Evolutionary conservation across 2,329 filamentous ascomycete species (phyloP).

Genomic region (Diaporthe sp.): DNA sequence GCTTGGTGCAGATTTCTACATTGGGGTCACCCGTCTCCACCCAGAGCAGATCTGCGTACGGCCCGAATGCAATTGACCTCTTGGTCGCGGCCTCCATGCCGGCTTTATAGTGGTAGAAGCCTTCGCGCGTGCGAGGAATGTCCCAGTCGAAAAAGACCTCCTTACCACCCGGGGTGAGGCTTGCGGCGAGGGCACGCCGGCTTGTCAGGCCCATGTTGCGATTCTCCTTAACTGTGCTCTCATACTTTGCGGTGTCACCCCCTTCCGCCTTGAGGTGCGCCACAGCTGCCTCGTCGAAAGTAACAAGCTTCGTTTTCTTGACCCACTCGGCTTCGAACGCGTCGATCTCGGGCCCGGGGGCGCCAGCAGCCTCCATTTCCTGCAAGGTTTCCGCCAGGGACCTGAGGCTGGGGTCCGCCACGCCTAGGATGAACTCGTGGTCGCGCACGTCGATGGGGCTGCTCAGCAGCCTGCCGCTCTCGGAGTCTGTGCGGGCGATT

Average conservation of each 20-base stretch:
- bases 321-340: constrained; percentile 90
- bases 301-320: constrained; percentile 84
- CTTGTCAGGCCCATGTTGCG: constrained; percentile 82
- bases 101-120: constrained; percentile 90
- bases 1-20: constrained; percentile 79
- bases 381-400: constrained; percentile 91
- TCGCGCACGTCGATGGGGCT: constrained; percentile 94
- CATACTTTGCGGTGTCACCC: constrained; percentile 78
- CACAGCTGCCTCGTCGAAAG: constrained; percentile 91
- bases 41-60: constrained; percentile 96
- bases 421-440: constrained; percentile 95
- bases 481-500: constrained; percentile 94
- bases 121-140: constrained; percentile 91
- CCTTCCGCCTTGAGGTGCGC: constrained; percentile 78
- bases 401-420: constrained; percentile 79
- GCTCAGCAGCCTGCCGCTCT: constrained; percentile 90
- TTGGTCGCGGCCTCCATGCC: constrained; percentile 91
- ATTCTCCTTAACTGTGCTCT: constrained; percentile 70
- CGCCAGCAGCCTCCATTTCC: constrained; percentile 86
- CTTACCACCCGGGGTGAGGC: constrained; percentile 69
- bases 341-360: constrained; percentile 84
- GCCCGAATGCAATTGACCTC: constrained; percentile 90
- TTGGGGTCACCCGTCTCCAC: constrained; percentile 94
- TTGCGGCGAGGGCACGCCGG: constrained; percentile 78
- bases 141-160: constrained; percentile 88